phyloP scores from a whole-genome alignment of 345 rosid genomes.

The Zanthoxylum bungeanum region DNA sequence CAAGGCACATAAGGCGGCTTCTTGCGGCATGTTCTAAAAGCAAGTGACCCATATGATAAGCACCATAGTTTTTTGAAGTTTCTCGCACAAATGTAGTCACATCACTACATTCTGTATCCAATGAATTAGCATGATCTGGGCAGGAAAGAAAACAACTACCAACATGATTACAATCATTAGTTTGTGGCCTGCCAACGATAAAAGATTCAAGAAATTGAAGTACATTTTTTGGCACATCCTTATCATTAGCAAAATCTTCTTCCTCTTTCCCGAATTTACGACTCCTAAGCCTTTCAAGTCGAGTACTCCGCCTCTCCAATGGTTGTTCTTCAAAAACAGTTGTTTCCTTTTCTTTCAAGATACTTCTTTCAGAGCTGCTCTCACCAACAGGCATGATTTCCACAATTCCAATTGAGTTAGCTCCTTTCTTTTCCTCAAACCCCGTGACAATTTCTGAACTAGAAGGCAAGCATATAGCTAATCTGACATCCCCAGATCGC shows the following conservation, averaged over 20 bases:
- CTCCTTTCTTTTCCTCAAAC: constrained; percentile 38
- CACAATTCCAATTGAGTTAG: constrained; percentile 24
- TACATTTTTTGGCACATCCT: constrained; percentile 62
- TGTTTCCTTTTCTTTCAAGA: constrained; percentile 54
- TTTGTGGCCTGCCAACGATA: constrained; percentile 34
- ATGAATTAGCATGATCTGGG: constrained; percentile 33
- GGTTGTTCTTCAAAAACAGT: constrained; percentile 66
- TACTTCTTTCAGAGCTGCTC: constrained; percentile 42
- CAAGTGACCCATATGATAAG: constrained; percentile 87
- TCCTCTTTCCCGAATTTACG: constrained; percentile 96
- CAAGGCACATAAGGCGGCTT: constrained; percentile 37
- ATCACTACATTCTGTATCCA: constrained; percentile 43
- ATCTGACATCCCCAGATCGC: constrained; percentile 74
- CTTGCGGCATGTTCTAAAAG: constrained; percentile 68
- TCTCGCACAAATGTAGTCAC: constrained; percentile 58
- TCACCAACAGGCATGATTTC: constrained; percentile 45
- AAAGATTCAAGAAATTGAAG: constrained; percentile 74
- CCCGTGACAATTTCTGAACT: constrained; percentile 38
- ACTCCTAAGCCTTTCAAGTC: constrained; percentile 91
- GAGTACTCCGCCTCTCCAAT: constrained; percentile 94
- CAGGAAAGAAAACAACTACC: constrained; percentile 35
- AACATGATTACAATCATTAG: constrained; percentile 32
- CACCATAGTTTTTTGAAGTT: constrained; percentile 75
- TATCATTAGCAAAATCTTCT: constrained; percentile 49
- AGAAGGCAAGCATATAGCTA: constrained; percentile 47